These are phyloP conservation scores for Trifolium subterraneum DNA, from an alignment of 306 rosid genomes.

Conservation along the genomic window DNA sequence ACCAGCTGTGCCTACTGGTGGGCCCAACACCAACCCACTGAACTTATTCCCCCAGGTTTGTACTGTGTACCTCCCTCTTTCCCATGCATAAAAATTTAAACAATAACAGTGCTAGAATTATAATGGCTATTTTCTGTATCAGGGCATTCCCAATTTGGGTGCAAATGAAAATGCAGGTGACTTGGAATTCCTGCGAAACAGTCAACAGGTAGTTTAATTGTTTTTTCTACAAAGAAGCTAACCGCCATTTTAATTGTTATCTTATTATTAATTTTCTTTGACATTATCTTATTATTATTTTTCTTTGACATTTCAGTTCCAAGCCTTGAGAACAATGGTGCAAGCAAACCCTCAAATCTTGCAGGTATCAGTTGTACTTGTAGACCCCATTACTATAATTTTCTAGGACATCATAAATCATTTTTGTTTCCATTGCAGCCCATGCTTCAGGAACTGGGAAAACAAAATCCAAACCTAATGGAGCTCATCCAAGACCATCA, in stretches of 20 bases:
- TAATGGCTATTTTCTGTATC: conserved; percentile 40
- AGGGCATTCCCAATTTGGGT: conserved; percentile 75
- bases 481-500: conserved; percentile 76
- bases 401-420: conserved; percentile 8
- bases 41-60: conserved; percentile 84
- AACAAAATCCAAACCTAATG: conserved; percentile 80
- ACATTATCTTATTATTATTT: background rate
- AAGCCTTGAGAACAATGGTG: conserved; percentile 77
- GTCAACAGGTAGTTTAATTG: conserved; percentile 60
- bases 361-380: conserved; percentile 62
- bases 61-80: conserved; percentile 24
- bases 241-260: background rate
- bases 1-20: conserved; percentile 56
- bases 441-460: conserved; percentile 87
- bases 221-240: conserved; percentile 8
- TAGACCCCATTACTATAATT: conserved; percentile 8
- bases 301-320: conserved; percentile 56
- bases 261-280: too few relatives aligned
- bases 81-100: conserved; percentile 12
- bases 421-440: conserved; percentile 58
- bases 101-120: background rate
- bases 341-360: conserved; percentile 82
- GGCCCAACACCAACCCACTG: conserved; percentile 88
- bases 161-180: conserved; percentile 55
- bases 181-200: conserved; percentile 78